These are phyloP conservation scores for Iris macrosiphon DNA, from an alignment of 106 monocot genomes.

Conservation along the genomic window DNA sequence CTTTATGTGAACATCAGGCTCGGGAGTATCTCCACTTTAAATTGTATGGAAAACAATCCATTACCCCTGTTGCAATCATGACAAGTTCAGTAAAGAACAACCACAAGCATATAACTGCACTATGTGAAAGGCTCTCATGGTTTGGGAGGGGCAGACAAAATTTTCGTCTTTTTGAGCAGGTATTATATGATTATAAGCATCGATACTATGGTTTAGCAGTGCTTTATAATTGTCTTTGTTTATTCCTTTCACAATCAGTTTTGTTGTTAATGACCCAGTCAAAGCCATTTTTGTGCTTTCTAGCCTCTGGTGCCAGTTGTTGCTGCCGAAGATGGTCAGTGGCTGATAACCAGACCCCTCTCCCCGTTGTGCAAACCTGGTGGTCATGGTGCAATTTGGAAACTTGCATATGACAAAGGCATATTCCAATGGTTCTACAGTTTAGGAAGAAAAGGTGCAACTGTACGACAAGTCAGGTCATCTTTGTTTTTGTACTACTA, in stretches of 20 bases:
- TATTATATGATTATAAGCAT: conserved; percentile 9
- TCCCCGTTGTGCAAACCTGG: conserved; percentile 83
- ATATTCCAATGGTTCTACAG: conserved; percentile 81
- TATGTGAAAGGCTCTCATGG: conserved; percentile 71
- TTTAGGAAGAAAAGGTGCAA: conserved; percentile 85
- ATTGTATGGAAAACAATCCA: conserved; percentile 76
- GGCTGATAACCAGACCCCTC: conserved; percentile 58
- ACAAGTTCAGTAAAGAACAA: conserved; percentile 96
- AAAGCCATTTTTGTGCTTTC: not conserved
- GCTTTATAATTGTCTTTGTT: not conserved
- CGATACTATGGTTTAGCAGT: not conserved
- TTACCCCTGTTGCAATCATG: conserved; percentile 96
- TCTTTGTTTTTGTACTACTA: conserved; percentile 3
- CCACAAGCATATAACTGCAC: conserved; percentile 57
- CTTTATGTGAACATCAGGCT: conserved; percentile 46
- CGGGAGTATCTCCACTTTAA: conserved; percentile 89
- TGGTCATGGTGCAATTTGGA: conserved; percentile 99
- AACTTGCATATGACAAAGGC: conserved; percentile 92
- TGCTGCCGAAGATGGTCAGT: conserved; percentile 74
- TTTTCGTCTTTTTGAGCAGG: conserved; percentile 91
- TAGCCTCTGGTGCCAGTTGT: conserved; percentile 96
- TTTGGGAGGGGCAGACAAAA: conserved; percentile 78
- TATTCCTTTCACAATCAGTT: not conserved
- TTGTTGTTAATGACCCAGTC: not conserved
- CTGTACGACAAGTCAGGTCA: conserved; percentile 98